A percentile compares a stretch with the other conserved stretches of the same genome.
phyloP scores from a whole-genome alignment of 352 stramenopile genomes.

The Phytophthora podocarpi region DNA sequence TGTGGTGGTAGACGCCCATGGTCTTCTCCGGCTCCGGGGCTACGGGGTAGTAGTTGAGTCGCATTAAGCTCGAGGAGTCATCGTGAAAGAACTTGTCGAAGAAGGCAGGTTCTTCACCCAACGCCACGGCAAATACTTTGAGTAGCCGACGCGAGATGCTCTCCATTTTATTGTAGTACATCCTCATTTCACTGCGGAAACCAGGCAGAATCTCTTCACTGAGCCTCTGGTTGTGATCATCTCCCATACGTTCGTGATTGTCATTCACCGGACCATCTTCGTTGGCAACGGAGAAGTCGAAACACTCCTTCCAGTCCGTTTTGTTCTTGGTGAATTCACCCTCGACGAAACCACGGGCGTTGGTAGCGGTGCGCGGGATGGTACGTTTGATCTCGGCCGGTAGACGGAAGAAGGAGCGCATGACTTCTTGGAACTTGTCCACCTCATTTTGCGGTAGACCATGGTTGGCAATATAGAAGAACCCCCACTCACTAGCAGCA shows the following conservation, averaged over 20 bases:
- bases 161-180: slow-evolving; percentile 53
- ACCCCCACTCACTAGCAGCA: slow-evolving; percentile 77
- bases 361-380: slow-evolving; percentile 69
- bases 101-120: slow-evolving; percentile 49
- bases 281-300: slow-evolving; percentile 60
- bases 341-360: slow-evolving; percentile 92
- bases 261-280: slow-evolving; percentile 45
- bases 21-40: slow-evolving; percentile 43
- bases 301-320: slow-evolving; percentile 91
- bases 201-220: slow-evolving; percentile 38
- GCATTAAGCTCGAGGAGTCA: slow-evolving; percentile 84
- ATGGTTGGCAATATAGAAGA: slow-evolving; percentile 93
- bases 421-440: slow-evolving; percentile 59
- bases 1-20: slow-evolving; percentile 65
- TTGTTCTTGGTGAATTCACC: too few species aligned
- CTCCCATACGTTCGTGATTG: slow-evolving; percentile 67
- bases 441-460: slow-evolving; percentile 63
- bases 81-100: slow-evolving; percentile 60
- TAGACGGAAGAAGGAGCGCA: too few species aligned
- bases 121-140: slow-evolving; percentile 54
- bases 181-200: slow-evolving; percentile 55
- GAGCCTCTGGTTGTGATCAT: slow-evolving; percentile 89
- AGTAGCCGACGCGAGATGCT: slow-evolving; percentile 51
- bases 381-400: slow-evolving; percentile 56
- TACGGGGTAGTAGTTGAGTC: slow-evolving; percentile 93